These are phyloP conservation scores for Linum usitatissimum DNA, from an alignment of 345 rosid species.

Conservation along the genomic window DNA sequence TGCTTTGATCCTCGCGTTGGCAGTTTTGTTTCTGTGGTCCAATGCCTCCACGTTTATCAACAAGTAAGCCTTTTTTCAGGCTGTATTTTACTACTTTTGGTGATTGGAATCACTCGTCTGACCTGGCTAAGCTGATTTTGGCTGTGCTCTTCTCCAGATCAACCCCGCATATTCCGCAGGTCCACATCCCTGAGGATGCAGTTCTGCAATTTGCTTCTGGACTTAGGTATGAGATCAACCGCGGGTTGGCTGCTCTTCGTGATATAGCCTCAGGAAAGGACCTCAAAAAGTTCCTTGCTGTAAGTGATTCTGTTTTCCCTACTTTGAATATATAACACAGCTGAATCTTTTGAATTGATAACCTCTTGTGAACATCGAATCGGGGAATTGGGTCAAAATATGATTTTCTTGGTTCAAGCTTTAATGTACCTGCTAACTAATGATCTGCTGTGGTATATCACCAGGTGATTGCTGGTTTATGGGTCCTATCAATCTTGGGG, in stretches of 20 bases:
- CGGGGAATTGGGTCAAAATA: too few relatives aligned
- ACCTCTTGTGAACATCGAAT: neutral
- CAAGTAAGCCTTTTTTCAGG: slow-evolving; percentile 29
- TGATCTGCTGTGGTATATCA: slow-evolving; percentile 8
- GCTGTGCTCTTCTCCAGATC: slow-evolving; percentile 10
- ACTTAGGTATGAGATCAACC: slow-evolving; percentile 57
- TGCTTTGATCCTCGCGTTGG: slow-evolving; percentile 38
- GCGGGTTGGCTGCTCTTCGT: slow-evolving; percentile 38
- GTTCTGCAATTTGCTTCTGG: slow-evolving; percentile 64
- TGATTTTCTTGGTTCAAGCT: neutral
- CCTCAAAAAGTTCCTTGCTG: slow-evolving; percentile 74
- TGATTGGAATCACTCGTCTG: neutral
- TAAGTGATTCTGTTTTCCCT: slow-evolving; percentile 26
- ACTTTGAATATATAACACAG: neutral
- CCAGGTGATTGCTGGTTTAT: slow-evolving; percentile 67
- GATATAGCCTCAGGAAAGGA: slow-evolving; percentile 89
- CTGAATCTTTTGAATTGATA: neutral
- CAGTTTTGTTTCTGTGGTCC: slow-evolving; percentile 71
- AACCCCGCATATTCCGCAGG: slow-evolving; percentile 69
- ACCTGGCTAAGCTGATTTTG: slow-evolving; percentile 19
- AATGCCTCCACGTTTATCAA: slow-evolving; percentile 49
- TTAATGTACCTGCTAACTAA: neutral
- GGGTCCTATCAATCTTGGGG: slow-evolving; percentile 68
- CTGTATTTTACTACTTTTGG: neutral
- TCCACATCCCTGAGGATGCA: slow-evolving; percentile 49